Evolutionary conservation across 2,329 filamentous ascomycete genomes (phyloP), one percentile per base, ranked within the genome.

Genomic region (Zopfia rhizophila): DNA sequence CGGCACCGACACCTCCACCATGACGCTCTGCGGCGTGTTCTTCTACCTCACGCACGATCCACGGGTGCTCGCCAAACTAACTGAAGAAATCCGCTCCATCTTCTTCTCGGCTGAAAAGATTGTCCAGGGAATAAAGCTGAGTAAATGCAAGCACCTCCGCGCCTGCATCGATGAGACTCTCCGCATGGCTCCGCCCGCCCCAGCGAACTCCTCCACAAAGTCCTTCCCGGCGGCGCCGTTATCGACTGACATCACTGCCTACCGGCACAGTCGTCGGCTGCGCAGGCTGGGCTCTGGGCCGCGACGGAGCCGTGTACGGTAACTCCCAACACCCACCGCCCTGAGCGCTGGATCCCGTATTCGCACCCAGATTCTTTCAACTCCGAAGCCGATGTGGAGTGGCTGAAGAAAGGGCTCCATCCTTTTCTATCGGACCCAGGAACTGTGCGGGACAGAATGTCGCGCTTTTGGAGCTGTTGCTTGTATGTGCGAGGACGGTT

Each of bases 21-120:
- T 59, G 18, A 53, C 62, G 19, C 17, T 64, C 8, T 24, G 49
- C 17, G 56, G 60, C 19, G 51, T 51, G 7, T 51, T 72, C 44
- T 69, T 68, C 51, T 72, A 73, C 53, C 58, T 73, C 12, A 42
- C 65, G 6, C 58, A 63, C 16, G 61, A 72, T 17, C 36, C 43
- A 11, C 25, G 10, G 5, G 29, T 28, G n/a, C n/a, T 21, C 10
- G 43, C 21, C 4, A 45, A 45, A 19, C 41, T 45, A 11, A 21
- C 5, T 12, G 17, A 10, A 6, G 35, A 45, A 13, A 31, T 45
- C 6, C 41, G 41, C 27, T 21, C 23, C 4, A 38, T 25, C 3
- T 39, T 45, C 19, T 3, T 13, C n/a, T 28, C 23, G 4, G 3
- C 8, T 3, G 5, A 30, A 2, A 33, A 45, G 4, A 38, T 45